A percentile compares a stretch with the other conserved stretches of the same genome.
phyloP scores from a whole-genome alignment of 2,329 filamentous ascomycete species.

The Colletotrichum higginsianum region DNA sequence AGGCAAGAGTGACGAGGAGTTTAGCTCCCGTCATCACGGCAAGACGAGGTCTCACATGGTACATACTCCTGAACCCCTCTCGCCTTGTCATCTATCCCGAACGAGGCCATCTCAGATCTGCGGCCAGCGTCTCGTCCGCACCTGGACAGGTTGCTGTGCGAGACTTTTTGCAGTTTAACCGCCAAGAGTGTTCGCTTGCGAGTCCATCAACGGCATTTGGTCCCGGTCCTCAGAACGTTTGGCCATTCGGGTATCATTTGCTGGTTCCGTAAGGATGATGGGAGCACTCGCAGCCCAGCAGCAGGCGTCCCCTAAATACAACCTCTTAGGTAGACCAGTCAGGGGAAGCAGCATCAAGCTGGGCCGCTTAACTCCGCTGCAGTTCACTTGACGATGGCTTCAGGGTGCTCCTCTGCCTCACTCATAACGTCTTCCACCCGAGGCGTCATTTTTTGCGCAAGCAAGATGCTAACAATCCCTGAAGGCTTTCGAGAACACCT shows the following conservation, averaged over 20 bases:
- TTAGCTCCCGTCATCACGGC: conserved; percentile 80
- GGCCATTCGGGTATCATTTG: not conserved
- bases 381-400: conserved; percentile 8
- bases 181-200: conserved; percentile 1
- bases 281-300: not conserved
- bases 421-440: not conserved
- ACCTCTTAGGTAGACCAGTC: not conserved
- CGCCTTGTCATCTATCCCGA: not conserved
- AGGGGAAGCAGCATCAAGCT: not conserved
- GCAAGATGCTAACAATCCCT: conserved; percentile 52
- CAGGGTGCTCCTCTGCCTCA: not conserved
- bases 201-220: not conserved
- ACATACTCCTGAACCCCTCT: conserved; percentile 59
- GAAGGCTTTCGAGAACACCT: conserved; percentile 99
- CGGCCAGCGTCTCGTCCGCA: not conserved
- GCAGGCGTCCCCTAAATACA: not conserved
- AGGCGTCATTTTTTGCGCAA: not conserved
- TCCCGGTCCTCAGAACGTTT: not conserved
- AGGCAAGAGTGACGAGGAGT: conserved; percentile 62
- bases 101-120: not conserved
- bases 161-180: not conserved
- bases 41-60: conserved; percentile 91
- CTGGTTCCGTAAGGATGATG: not conserved
- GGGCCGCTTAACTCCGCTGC: not conserved
- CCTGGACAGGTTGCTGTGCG: not conserved